These are phyloP conservation scores for Pseudocercospora pini-densiflorae DNA, from an alignment of 2,329 filamentous ascomycete genomes.

Conservation along the genomic window DNA sequence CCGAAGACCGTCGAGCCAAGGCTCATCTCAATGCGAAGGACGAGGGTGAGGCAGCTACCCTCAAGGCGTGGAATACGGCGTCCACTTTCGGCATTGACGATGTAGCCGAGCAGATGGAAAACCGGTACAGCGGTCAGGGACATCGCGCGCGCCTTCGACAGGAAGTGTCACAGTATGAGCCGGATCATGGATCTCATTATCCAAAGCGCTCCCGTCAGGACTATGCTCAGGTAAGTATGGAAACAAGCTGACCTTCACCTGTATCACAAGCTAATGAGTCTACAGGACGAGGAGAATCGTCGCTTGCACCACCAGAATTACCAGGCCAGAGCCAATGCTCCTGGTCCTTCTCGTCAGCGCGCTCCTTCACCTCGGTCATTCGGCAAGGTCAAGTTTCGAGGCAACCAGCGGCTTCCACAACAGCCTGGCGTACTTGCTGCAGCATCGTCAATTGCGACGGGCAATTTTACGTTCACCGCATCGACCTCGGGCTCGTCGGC, in stretches of 20 bases:
- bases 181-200: background rate
- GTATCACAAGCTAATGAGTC: background rate
- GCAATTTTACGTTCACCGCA: background rate
- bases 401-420: constrained; percentile 3
- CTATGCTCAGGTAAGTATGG: background rate
- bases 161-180: background rate
- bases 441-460: background rate
- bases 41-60: background rate
- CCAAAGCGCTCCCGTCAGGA: background rate
- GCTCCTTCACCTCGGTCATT: constrained; percentile 11
- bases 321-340: background rate
- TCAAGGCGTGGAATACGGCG: constrained; percentile 20
- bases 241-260: background rate
- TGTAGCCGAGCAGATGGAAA: constrained; percentile 2
- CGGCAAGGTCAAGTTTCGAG: constrained; percentile 5
- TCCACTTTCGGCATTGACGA: constrained; percentile 19
- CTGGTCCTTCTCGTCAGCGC: constrained; percentile 2
- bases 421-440: constrained; percentile 1
- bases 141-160: constrained; percentile 23
- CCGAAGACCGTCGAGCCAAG: background rate
- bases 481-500: background rate
- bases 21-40: background rate
- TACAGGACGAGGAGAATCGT: background rate
- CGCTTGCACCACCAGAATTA: background rate
- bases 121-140: constrained; percentile 26